Evolutionary conservation across 2,329 filamentous ascomycete species (phyloP).

Genomic region (Keithomyces neogunnii): DNA sequence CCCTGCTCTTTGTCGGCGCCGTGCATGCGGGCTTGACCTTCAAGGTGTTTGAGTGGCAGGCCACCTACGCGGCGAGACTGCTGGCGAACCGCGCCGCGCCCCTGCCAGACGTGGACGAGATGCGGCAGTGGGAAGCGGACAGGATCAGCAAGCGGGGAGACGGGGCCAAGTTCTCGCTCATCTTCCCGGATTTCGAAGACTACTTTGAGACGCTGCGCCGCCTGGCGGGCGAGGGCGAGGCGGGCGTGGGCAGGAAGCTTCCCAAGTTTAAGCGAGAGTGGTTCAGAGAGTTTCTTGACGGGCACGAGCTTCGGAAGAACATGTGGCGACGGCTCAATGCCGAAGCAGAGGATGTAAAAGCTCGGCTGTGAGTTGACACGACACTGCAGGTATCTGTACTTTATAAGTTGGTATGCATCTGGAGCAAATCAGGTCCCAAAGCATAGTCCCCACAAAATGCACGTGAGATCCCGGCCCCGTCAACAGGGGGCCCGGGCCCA

Average conservation of each 20-base stretch:
- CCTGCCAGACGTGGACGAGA: slow-evolving; percentile 36
- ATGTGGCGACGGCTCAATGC: slow-evolving; percentile 49
- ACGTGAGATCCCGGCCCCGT: slow-evolving; percentile 5
- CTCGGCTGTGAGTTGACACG: too few species aligned
- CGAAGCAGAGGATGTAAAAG: neutral
- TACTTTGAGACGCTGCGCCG: slow-evolving; percentile 51
- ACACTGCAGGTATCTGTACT: too few species aligned
- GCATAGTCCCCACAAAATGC: slow-evolving; percentile 5
- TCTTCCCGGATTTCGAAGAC: slow-evolving; percentile 54
- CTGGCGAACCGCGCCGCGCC: slow-evolving; percentile 45
- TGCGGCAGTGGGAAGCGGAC: slow-evolving; percentile 48
- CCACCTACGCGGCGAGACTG: slow-evolving; percentile 50
- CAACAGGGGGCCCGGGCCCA: slow-evolving; percentile 1
- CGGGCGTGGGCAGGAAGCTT: slow-evolving; percentile 34
- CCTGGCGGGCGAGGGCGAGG: slow-evolving; percentile 37
- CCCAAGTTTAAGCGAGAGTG: slow-evolving; percentile 37
- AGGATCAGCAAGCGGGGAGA: slow-evolving; percentile 46
- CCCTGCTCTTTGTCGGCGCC: slow-evolving; percentile 49
- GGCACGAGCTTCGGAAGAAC: slow-evolving; percentile 44
- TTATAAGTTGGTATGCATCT: too few species aligned
- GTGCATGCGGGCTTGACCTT: slow-evolving; percentile 53
- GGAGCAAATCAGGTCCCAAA: neutral
- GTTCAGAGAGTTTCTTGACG: slow-evolving; percentile 42
- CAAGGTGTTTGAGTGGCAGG: slow-evolving; percentile 62
- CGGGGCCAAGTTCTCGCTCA: slow-evolving; percentile 43